Evolutionary conservation across 768 basidiomycete genomes (phyloP).

Genomic region (Tephrocybe rancida): DNA sequence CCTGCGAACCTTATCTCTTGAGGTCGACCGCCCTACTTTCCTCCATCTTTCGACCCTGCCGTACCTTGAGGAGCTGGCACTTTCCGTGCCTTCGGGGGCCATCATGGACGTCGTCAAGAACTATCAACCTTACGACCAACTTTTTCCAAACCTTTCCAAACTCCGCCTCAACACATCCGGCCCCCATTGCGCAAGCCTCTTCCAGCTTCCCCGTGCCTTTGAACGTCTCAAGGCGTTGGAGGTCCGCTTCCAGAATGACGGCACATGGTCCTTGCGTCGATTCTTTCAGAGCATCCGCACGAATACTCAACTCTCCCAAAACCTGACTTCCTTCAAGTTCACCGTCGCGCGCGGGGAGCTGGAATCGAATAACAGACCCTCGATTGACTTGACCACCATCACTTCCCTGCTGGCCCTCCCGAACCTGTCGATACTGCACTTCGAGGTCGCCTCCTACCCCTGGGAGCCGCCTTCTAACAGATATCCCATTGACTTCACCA

Average conservation of each 20-base stretch:
- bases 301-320: not conserved
- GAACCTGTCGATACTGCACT: no score
- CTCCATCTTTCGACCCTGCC: conserved; percentile 1
- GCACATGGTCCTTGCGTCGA: not conserved
- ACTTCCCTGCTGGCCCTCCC: no score
- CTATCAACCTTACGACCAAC: not conserved
- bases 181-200: conserved; percentile 3
- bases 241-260: not conserved
- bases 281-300: conserved; percentile 1
- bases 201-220: conserved; percentile 5
- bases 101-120: not conserved
- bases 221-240: not conserved
- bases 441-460: conserved; percentile 1
- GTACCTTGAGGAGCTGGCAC: not conserved
- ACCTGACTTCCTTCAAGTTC: conserved; percentile 3
- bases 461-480: not conserved
- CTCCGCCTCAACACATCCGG: conserved; percentile 4
- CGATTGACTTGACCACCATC: no score
- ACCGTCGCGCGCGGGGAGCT: no score
- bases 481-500: not conserved
- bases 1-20: conserved; percentile 5
- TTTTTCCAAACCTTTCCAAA: conserved; percentile 4
- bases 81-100: conserved; percentile 1
- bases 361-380: no score
- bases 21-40: conserved; percentile 3